A percentile compares a stretch with the other conserved stretches of the same genome.
Conservation (phyloP, 306 rosid species). For the Rubus idaeus region DNA sequence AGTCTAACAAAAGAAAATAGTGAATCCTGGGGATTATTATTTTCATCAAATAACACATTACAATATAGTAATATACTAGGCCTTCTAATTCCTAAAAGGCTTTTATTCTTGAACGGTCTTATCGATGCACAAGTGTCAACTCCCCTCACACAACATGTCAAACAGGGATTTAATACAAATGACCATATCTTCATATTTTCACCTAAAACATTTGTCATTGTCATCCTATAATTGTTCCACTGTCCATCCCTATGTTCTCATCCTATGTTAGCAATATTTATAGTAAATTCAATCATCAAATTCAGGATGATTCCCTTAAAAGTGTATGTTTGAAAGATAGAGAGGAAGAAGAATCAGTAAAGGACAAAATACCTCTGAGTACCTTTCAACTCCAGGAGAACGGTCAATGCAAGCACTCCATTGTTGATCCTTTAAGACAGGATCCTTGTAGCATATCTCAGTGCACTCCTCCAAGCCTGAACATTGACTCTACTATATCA, state of each 20-base stretch:
- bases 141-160: neutral
- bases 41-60: neutral
- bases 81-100: neutral
- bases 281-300: neutral
- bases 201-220: neutral
- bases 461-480: slow-evolving; percentile 76
- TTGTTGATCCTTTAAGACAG: slow-evolving; percentile 79
- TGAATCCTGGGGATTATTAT: neutral
- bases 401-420: slow-evolving; percentile 98
- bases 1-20: neutral
- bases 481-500: slow-evolving; percentile 15
- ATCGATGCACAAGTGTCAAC: neutral
- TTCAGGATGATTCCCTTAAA: neutral
- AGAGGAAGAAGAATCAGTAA: neutral
- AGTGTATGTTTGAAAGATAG: neutral
- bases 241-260: neutral
- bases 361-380: slow-evolving; percentile 60
- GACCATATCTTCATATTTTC: neutral
- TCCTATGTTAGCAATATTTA: neutral
- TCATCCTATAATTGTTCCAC: neutral
- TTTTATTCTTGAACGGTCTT: neutral
- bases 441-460: slow-evolving; percentile 89
- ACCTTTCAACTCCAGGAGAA: slow-evolving; percentile 76
- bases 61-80: neutral
- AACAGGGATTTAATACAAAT: neutral